Conservation (phyloP, 805 yeast species). For the Lachancea meyersii region DNA sequence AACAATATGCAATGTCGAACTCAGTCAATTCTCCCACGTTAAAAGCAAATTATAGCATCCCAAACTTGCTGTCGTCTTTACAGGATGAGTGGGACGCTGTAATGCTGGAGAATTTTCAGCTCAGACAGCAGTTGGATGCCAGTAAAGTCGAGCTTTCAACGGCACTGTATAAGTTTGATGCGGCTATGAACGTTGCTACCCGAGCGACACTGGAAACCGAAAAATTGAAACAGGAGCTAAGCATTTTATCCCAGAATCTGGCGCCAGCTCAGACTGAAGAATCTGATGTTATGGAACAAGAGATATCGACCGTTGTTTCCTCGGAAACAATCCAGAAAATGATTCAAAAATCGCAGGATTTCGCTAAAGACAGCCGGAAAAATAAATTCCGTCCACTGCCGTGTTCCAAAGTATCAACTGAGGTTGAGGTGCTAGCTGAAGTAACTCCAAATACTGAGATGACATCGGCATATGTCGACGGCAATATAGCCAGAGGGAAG, state of each 20-base stretch:
- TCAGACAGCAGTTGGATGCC: slow-evolving; percentile 62
- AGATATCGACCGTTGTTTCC: neutral
- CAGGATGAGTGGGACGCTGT: slow-evolving; percentile 90
- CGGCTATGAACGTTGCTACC: slow-evolving; percentile 82
- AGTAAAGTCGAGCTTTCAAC: slow-evolving; percentile 69
- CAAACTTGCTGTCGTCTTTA: slow-evolving; percentile 63
- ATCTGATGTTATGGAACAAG: neutral
- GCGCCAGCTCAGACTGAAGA: neutral
- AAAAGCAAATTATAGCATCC: slow-evolving; percentile 47
- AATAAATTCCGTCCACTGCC: slow-evolving; percentile 6
- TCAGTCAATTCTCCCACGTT: slow-evolving; percentile 41
- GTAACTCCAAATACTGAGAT: neutral
- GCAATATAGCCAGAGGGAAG: slow-evolving; percentile 11
- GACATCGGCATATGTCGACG: neutral
- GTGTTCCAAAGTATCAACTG: slow-evolving; percentile 15
- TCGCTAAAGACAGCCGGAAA: slow-evolving; percentile 7
- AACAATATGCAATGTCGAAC: slow-evolving; percentile 22
- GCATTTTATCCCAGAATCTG: slow-evolving; percentile 38
- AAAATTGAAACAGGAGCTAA: slow-evolving; percentile 60
- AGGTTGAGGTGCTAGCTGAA: slow-evolving; percentile 4
- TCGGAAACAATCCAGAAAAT: neutral
- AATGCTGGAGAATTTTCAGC: slow-evolving; percentile 69
- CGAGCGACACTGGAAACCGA: slow-evolving; percentile 69
- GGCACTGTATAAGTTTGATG: slow-evolving; percentile 80
- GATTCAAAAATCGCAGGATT: slow-evolving; percentile 1